These are phyloP conservation scores for Solanum phureja DNA, from an alignment of 257 asterid species.

Conservation along the genomic window DNA sequence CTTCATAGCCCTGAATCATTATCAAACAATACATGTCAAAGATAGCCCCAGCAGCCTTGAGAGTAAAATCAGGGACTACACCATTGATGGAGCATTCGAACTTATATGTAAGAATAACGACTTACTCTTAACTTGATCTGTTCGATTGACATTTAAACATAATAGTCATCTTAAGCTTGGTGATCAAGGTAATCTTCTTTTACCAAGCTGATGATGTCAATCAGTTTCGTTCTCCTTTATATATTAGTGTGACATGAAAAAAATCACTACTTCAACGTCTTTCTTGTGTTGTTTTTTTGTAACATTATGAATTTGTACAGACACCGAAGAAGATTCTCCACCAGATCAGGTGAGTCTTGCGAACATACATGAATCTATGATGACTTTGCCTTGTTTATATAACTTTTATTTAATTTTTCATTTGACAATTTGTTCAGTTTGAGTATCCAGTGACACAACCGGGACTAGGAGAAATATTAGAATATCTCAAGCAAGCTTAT, in stretches of 20 bases:
- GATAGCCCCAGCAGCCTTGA: slow-evolving; percentile 14
- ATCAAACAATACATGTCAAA: slow-evolving; percentile 11
- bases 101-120: not conserved
- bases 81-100: slow-evolving; percentile 10
- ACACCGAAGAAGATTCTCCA: not conserved
- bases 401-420: slow-evolving; percentile 9
- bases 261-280: not conserved
- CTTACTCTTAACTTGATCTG: not conserved
- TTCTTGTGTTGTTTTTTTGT: not conserved
- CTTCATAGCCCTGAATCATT: slow-evolving; percentile 50
- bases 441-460: not conserved
- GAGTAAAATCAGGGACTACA: slow-evolving; percentile 11
- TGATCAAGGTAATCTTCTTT: not conserved
- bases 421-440: slow-evolving; percentile 20
- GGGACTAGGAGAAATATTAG: not conserved
- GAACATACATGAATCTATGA: not conserved
- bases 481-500: slow-evolving; percentile 26
- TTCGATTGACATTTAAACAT: not conserved
- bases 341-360: not conserved
- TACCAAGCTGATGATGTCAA: not conserved
- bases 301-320: not conserved
- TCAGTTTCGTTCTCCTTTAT: not conserved
- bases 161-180: not conserved
- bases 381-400: not conserved
- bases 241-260: not conserved